A percentile compares a stretch with the other conserved stretches of the same genome.
phyloP scores from a whole-genome alignment of 2,329 filamentous ascomycete genomes.

The Neonectria sp. region DNA sequence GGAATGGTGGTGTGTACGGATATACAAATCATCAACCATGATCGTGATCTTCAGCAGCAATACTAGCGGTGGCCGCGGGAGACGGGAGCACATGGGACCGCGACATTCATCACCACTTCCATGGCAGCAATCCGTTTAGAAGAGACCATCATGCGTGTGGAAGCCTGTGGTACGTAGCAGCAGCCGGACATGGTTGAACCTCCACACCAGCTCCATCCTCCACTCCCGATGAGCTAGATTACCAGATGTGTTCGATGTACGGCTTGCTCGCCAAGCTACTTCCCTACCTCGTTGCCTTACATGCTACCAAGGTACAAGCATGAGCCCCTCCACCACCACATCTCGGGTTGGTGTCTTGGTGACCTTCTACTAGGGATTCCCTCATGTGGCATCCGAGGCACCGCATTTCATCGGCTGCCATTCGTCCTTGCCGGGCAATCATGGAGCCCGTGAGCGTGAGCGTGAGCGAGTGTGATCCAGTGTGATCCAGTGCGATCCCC shows the following conservation, averaged over 20 bases:
- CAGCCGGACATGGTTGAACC: conserved; percentile 23
- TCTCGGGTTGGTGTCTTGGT: background rate
- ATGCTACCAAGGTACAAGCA: conserved; percentile 15
- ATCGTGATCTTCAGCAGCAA: conserved; percentile 22
- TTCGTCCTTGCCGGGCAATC: conserved; percentile 41
- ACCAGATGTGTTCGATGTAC: conserved; percentile 10
- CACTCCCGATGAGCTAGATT: conserved; percentile 32
- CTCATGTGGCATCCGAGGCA: conserved; percentile 48
- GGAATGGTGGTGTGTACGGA: conserved; percentile 23
- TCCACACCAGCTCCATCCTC: conserved; percentile 27
- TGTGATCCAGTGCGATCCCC: background rate
- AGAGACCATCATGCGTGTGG: background rate
- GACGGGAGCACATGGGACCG: conserved; percentile 27
- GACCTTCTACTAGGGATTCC: conserved; percentile 29
- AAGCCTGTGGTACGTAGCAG: conserved; percentile 18
- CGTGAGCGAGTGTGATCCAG: conserved; percentile 14
- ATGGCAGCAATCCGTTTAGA: conserved; percentile 12
- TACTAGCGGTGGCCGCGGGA: conserved; percentile 29
- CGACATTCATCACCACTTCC: conserved; percentile 28
- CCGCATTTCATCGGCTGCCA: conserved; percentile 35
- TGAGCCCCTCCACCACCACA: conserved; percentile 31
- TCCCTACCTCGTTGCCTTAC: conserved; percentile 10
- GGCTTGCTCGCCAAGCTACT: conserved; percentile 9
- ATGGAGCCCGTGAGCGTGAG: conserved; percentile 39
- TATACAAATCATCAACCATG: conserved; percentile 21